Base-by-base conservation (phyloP, 139 green algal species). In the Tetraselmis chui region DNA sequence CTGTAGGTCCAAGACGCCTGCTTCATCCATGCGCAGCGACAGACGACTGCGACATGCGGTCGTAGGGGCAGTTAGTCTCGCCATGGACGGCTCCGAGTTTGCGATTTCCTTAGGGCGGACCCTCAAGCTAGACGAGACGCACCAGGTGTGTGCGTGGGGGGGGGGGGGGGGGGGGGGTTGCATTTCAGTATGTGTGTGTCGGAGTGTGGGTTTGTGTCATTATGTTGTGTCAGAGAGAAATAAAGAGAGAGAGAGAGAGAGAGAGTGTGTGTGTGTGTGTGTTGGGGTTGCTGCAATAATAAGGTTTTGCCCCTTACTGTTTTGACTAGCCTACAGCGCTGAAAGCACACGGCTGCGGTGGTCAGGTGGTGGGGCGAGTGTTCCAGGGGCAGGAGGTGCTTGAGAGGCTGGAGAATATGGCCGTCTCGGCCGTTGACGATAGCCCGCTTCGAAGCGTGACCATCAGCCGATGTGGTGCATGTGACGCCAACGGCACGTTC, bases 11-110 rank as follows among this genome's bases (percentile, higher is more conserved):
- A 67, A 67, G 45, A 67, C 45, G 45, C 45, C 45, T 25, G 18
- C 45, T 5, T 67, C 45, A 18, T 67, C 45, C 45, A 67, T 67
- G 45, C 45, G 45, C 18, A 67, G 45, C 45, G 45, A 67, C 45
- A 67, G 45, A 25, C 29, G 30, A 26, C 79, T 82, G 11, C 75
- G 76, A 29, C 79, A 82, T 79, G 76, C 30, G 2, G 80, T 80
- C 2, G 28, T 29, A n/a, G 80, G 80, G 23, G 29, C 80, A 32
- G 80, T 83, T 23, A 74, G 74, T 81, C 23, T 83, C 18, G 59
- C 31, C 24, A 29, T 30, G 59, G 58, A 78, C 78, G 80, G 80
- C 26, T 75, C 45, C 22, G 80, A 83, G 78, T 31, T 83, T 45
- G 80, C 58, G 11, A 81, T 83, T 31, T 74, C 45, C 23, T 22